Conservation (phyloP, 345 rosid species). For the Populus ilicifolia region DNA sequence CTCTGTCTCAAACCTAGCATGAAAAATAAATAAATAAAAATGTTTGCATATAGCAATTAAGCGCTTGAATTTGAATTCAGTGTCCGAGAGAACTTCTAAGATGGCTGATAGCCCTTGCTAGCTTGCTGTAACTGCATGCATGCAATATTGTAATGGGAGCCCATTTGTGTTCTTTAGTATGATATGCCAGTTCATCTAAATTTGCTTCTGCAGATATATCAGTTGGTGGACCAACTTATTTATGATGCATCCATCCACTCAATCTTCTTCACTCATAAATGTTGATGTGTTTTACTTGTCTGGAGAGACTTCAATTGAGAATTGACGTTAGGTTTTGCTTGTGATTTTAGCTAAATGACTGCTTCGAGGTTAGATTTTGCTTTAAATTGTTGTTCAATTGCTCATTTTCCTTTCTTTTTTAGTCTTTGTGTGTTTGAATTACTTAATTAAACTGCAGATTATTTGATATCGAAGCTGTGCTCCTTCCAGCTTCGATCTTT, state of each 20-base stretch:
- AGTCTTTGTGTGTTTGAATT: no score
- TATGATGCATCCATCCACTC: not conserved
- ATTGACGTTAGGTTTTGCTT: no score
- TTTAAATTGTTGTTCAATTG: no score
- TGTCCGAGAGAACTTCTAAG: constrained; percentile 20
- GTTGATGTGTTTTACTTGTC: no score
- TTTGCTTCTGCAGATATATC: no score
- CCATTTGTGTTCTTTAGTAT: not conserved
- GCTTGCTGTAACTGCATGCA: not conserved
- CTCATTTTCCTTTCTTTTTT: no score
- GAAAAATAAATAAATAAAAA: constrained; percentile 87
- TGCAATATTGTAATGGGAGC: not conserved
- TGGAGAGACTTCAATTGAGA: no score
- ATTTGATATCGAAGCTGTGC: not conserved
- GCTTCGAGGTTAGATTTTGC: no score
- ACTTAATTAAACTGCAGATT: not conserved
- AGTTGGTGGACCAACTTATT: no score
- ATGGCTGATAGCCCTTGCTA: not conserved
- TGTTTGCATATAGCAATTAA: constrained; percentile 45
- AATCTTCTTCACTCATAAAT: no score
- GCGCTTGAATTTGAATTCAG: constrained; percentile 54
- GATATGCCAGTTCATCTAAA: no score
- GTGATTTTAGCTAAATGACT: no score
- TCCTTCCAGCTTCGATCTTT: not conserved
- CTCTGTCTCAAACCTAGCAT: constrained; percentile 17